These are phyloP conservation scores for Diaporthe ilicicola DNA, from an alignment of 2,329 filamentous ascomycete species.

Conservation along the genomic window DNA sequence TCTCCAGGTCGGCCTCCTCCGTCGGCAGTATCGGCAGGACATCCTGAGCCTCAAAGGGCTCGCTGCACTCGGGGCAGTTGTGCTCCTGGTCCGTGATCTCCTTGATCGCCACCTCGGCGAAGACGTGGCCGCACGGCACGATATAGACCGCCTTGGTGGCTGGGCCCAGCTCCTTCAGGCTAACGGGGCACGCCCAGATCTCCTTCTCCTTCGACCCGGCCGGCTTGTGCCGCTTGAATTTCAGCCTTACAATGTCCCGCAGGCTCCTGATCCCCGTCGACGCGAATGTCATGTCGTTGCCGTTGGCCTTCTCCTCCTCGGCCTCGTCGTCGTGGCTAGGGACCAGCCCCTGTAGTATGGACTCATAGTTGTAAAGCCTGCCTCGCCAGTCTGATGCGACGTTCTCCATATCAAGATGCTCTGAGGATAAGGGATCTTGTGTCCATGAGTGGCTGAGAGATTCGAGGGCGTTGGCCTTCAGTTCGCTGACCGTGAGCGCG, in stretches of 20 bases:
- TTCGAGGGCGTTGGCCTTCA: conserved; percentile 89
- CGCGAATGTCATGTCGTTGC: conserved; percentile 50
- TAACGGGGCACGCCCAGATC: conserved; percentile 85
- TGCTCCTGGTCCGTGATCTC: conserved; percentile 70
- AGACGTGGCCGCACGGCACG: conserved; percentile 94
- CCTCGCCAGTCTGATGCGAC: conserved; percentile 85
- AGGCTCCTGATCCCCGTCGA: conserved; percentile 76
- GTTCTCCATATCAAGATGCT: conserved; percentile 72
- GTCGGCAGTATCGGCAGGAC: conserved; percentile 84
- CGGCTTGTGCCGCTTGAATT: conserved; percentile 64
- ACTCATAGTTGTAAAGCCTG: conserved; percentile 93
- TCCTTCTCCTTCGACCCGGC: conserved; percentile 56
- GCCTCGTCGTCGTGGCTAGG: conserved; percentile 67
- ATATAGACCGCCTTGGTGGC: conserved; percentile 84
- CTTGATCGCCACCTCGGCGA: conserved; percentile 85
- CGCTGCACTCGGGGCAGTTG: conserved; percentile 76
- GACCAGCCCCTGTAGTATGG: conserved; percentile 72
- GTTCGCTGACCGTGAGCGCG: conserved; percentile 80
- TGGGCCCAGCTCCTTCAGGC: conserved; percentile 84
- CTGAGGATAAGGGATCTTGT: conserved; percentile 85
- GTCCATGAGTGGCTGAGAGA: conserved; percentile 87
- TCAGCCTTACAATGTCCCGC: conserved; percentile 87
- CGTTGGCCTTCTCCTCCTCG: conserved; percentile 57
- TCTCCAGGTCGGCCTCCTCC: conserved; percentile 73
- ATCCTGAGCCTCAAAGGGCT: conserved; percentile 75